phyloP scores from a whole-genome alignment of 345 rosid species.

The Eucalyptus albens region DNA sequence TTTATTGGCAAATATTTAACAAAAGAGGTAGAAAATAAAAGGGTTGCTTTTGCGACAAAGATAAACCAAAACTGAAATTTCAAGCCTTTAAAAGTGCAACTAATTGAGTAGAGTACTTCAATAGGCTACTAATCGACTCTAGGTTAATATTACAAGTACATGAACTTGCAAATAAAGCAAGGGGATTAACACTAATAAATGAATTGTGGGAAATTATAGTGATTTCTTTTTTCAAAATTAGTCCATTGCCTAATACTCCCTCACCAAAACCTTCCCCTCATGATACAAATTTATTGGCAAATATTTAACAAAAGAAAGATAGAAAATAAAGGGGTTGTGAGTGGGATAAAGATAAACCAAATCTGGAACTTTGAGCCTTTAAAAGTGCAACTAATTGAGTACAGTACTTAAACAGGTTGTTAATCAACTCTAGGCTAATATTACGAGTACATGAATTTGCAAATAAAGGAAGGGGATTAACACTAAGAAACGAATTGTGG shows the following conservation, averaged over 20 bases:
- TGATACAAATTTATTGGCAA: not conserved
- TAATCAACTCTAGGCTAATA: not conserved
- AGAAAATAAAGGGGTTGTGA: not conserved
- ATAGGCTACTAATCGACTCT: not conserved
- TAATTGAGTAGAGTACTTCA: not conserved
- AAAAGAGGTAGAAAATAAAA: too few species aligned
- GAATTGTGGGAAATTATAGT: not conserved
- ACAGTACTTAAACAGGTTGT: not conserved
- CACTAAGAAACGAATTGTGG: not conserved
- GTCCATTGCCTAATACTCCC: not conserved
- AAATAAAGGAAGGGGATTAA: not conserved
- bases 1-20: not conserved
- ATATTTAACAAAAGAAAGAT: not conserved
- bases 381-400: not conserved
- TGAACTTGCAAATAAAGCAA: not conserved
- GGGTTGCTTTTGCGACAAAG: not conserved
- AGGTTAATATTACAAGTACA: not conserved
- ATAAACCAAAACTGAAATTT: not conserved
- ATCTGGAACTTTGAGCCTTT: not conserved
- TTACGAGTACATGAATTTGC: not conserved
- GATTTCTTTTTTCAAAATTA: not conserved
- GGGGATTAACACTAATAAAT: not conserved
- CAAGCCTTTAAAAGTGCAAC: not conserved
- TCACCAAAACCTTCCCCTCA: not conserved
- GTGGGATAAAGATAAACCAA: not conserved